phyloP scores from a whole-genome alignment of 2,329 filamentous ascomycete genomes.

The Aspergillus japonicus region DNA sequence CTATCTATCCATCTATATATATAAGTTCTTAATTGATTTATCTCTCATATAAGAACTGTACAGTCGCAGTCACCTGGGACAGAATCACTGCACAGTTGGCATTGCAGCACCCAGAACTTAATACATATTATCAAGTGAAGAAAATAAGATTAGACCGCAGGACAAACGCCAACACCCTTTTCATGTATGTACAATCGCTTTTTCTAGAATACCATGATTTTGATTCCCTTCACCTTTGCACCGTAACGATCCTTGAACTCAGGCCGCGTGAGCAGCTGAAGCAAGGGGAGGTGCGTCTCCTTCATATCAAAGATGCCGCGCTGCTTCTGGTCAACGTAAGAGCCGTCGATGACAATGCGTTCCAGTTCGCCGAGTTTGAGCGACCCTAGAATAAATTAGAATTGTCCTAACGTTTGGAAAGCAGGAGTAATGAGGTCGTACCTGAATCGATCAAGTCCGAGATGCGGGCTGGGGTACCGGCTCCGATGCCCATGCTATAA shows the following conservation, averaged over 20 bases:
- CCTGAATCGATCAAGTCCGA: constrained; percentile 80
- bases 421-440: constrained; percentile 39
- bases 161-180: constrained; percentile 11
- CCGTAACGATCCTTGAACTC: constrained; percentile 71
- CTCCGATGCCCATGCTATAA: constrained; percentile 75
- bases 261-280: constrained; percentile 67
- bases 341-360: constrained; percentile 83
- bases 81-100: too few relatives aligned
- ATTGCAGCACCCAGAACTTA: too few relatives aligned
- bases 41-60: too few relatives aligned
- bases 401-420: background rate
- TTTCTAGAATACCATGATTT: constrained; percentile 51
- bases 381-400: constrained; percentile 52
- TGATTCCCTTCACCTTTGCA: constrained; percentile 53
- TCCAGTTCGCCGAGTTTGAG: constrained; percentile 70
- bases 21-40: too few relatives aligned
- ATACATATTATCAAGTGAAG: background rate
- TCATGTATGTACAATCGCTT: constrained; percentile 24
- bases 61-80: too few relatives aligned
- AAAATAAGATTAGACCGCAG: constrained; percentile 1
- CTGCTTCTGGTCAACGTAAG: constrained; percentile 93
- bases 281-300: constrained; percentile 79
- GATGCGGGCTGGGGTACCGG: constrained; percentile 83
- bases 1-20: too few relatives aligned
- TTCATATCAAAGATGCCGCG: constrained; percentile 92